These are phyloP conservation scores for Rhizopus sp. DNA, from an alignment of 371 early-diverging fungal genomes.

Conservation along the genomic window DNA sequence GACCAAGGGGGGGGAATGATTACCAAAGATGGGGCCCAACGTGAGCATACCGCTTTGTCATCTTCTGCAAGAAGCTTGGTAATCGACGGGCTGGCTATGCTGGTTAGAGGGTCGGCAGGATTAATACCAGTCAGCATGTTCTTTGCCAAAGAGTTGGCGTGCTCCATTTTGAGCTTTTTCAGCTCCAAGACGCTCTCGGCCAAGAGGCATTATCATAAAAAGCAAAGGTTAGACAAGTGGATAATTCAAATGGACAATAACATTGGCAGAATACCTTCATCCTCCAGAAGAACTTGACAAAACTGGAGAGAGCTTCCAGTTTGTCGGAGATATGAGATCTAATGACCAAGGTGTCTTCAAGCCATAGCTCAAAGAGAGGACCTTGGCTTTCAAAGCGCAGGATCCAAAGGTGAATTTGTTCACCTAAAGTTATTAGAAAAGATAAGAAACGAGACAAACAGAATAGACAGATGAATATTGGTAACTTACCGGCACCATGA, in stretches of 20 bases:
- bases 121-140: slow-evolving; percentile 9
- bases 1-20: slow-evolving; percentile 11
- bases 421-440: slow-evolving; percentile 14
- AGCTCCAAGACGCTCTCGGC: slow-evolving; percentile 9
- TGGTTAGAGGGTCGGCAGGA: slow-evolving; percentile 7
- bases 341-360: slow-evolving; percentile 14
- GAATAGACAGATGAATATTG: slow-evolving; percentile 8
- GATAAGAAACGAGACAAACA: slow-evolving; percentile 7
- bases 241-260: slow-evolving; percentile 17
- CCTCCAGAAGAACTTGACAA: slow-evolving; percentile 19
- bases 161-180: slow-evolving; percentile 16
- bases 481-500: slow-evolving; percentile 17
- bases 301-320: slow-evolving; percentile 14
- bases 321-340: slow-evolving; percentile 15
- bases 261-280: slow-evolving; percentile 20
- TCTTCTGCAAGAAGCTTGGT: slow-evolving; percentile 15
- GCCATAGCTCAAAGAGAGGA: slow-evolving; percentile 17
- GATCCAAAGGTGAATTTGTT: slow-evolving; percentile 15
- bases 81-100: slow-evolving; percentile 16
- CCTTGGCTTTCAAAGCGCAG: slow-evolving; percentile 13
- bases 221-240: slow-evolving; percentile 16
- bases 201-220: slow-evolving; percentile 17
- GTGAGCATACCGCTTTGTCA: slow-evolving; percentile 16
- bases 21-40: slow-evolving; percentile 11
- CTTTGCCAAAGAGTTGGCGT: slow-evolving; percentile 6